Percentiles rank a stretch among this genome's conserved stretches.
These are phyloP conservation scores for Flaveria ramosissima DNA, from an alignment of 129 eudicot species.

Conservation along the genomic window DNA sequence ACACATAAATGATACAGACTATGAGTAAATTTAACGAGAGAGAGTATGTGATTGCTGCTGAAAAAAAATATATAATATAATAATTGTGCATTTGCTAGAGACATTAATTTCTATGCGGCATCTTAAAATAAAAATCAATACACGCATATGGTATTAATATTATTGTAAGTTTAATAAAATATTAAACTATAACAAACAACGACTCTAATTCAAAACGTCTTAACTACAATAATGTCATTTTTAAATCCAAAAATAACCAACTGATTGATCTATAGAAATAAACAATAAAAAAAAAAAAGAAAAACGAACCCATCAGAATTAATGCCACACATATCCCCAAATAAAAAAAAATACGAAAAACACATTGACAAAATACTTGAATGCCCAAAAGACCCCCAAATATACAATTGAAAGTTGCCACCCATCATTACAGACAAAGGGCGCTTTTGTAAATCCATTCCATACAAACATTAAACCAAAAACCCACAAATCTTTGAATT, in stretches of 20 bases:
- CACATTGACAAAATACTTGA: slow-evolving; percentile 16
- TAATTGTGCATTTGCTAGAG: not conserved
- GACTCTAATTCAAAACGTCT: not conserved
- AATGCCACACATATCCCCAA: too few species aligned
- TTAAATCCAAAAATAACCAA: too few species aligned
- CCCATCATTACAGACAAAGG: slow-evolving; percentile 36
- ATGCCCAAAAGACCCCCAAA: slow-evolving; percentile 40
- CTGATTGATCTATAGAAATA: too few species aligned
- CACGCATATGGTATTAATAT: too few species aligned
- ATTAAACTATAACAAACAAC: not conserved
- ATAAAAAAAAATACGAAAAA: not conserved
- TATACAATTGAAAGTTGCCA: slow-evolving; percentile 30
- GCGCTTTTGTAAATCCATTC: slow-evolving; percentile 25
- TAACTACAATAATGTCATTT: too few species aligned
- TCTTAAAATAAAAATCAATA: not conserved
- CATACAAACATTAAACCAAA: slow-evolving; percentile 25
- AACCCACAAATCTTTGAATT: slow-evolving; percentile 25
- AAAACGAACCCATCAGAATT: too few species aligned
- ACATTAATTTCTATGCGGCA: not conserved
- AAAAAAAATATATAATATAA: too few species aligned
- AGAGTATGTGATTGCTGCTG: too few species aligned
- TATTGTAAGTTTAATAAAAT: not conserved
- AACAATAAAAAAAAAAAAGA: too few species aligned
- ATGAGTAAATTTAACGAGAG: too few species aligned
- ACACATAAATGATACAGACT: too few species aligned